Percentiles rank a stretch among this genome's conserved stretches.
Conservation (phyloP, 1,284 basidiomycete genomes). For the Farysia itapuensis region DNA sequence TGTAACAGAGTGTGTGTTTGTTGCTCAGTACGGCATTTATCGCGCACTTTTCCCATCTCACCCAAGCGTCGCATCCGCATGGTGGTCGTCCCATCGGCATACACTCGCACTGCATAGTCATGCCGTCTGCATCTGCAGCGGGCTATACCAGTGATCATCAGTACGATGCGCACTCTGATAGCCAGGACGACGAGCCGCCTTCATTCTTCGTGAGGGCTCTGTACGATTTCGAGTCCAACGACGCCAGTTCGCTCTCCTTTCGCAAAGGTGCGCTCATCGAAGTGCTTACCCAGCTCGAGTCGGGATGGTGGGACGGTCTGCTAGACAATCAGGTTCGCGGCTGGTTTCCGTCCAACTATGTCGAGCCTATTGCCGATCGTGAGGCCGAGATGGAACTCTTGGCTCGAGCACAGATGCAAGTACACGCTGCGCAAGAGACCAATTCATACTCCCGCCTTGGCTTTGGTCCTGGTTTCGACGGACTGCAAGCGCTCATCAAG, state of each 20-base stretch:
- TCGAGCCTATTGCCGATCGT: constrained; percentile 74
- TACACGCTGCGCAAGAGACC: constrained; percentile 14
- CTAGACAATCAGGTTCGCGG: constrained; percentile 70
- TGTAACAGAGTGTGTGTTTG: no score
- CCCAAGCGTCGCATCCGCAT: no score
- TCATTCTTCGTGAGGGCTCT: constrained; percentile 83
- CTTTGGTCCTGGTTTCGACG: constrained; percentile 38
- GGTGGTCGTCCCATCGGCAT: no score
- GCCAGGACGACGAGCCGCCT: constrained; percentile 15
- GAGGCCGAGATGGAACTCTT: constrained; percentile 62
- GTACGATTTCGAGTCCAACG: constrained; percentile 78
- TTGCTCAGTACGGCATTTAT: no score
- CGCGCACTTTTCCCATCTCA: no score
- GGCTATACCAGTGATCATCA: constrained; percentile 3
- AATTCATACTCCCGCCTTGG: constrained; percentile 36
- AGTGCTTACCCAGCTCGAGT: constrained; percentile 84
- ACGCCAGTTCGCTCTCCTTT: constrained; percentile 85
- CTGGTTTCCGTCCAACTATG: constrained; percentile 98
- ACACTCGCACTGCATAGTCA: no score
- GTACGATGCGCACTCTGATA: no score
- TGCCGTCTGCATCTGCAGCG: constrained; percentile 21
- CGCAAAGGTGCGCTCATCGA: constrained; percentile 85
- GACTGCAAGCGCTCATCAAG: constrained; percentile 35
- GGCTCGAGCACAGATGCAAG: constrained; percentile 18
- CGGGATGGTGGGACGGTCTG: constrained; percentile 98